phyloP scores from a whole-genome alignment of 208 protist genomes.

The Kentomonas sorsogonicus region DNA sequence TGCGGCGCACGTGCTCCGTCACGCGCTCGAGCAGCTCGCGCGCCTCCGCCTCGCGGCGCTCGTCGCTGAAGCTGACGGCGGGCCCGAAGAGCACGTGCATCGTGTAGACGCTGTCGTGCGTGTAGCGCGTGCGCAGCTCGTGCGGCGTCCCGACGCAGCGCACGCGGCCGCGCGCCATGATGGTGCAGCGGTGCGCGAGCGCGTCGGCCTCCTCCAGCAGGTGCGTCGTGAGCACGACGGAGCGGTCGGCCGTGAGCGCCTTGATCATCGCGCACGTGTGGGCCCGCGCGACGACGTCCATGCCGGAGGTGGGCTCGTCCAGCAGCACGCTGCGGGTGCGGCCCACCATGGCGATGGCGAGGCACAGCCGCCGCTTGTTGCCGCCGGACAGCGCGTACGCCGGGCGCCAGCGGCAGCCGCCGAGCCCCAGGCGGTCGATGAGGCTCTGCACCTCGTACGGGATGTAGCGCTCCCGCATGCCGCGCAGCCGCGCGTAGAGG shows the following conservation, averaged over 20 bases:
- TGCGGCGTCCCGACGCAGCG: conserved; percentile 77
- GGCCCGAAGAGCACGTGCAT: conserved; percentile 43
- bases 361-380: conserved; percentile 84
- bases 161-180: conserved; percentile 86
- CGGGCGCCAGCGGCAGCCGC: conserved; percentile 28
- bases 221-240: conserved; percentile 83
- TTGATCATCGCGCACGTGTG: conserved; percentile 79
- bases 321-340: conserved; percentile 69
- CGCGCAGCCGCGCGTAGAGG: conserved; percentile 81
- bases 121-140: conserved; percentile 57
- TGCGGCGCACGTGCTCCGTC: conserved; percentile 19
- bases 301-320: conserved; percentile 88
- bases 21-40: conserved; percentile 19
- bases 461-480: conserved; percentile 41
- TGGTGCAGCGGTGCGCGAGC: conserved; percentile 70
- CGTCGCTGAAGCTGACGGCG: conserved; percentile 22
- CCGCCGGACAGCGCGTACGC: conserved; percentile 67
- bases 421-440: conserved; percentile 46
- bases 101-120: conserved; percentile 37
- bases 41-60: background rate
- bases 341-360: conserved; percentile 86
- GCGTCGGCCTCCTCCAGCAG: conserved; percentile 88
- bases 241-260: conserved; percentile 43
- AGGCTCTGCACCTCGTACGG: conserved; percentile 35
- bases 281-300: conserved; percentile 76